Evolutionary conservation across 441 rosid species (phyloP).

Genomic region (Populus hybrid): DNA sequence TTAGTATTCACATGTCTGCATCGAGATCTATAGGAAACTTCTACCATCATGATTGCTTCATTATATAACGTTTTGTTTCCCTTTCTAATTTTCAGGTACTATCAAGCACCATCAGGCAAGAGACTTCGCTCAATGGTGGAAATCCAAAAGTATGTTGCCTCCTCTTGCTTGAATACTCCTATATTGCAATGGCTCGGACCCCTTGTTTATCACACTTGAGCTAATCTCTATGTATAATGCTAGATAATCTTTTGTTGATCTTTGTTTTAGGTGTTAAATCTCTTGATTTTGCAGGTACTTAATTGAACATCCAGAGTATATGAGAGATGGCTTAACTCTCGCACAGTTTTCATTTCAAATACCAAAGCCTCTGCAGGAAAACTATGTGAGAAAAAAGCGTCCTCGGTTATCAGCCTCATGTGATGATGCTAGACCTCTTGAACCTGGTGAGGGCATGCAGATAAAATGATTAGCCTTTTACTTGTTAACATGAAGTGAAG

Average conservation of each 20-base stretch:
- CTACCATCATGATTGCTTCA: not conserved
- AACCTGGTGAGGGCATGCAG: conserved; percentile 49
- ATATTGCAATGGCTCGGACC: not conserved
- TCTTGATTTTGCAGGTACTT: conserved; percentile 51
- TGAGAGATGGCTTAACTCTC: conserved; percentile 46
- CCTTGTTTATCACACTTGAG: not conserved
- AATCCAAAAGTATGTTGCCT: conserved; percentile 60
- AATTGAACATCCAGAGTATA: conserved; percentile 59
- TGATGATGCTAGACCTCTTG: conserved; percentile 33
- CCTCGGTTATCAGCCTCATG: conserved; percentile 33
- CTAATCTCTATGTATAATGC: not conserved
- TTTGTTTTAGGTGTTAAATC: not conserved
- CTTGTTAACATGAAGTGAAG: not conserved
- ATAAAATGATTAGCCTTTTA: conserved; percentile 8
- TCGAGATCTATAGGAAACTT: too few relatives aligned
- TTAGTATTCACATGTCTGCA: not conserved
- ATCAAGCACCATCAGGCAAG: conserved; percentile 84
- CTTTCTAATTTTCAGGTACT: conserved; percentile 60
- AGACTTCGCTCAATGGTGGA: conserved; percentile 84
- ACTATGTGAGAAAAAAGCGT: conserved; percentile 64
- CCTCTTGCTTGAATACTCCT: not conserved
- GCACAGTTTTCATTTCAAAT: conserved; percentile 82
- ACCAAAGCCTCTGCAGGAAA: conserved; percentile 75
- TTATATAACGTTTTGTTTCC: not conserved
- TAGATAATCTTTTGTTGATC: not conserved